Percentiles rank a stretch among this genome's conserved stretches.
Conservation (phyloP, 306 rosid species). For the Calophaca sinica region DNA sequence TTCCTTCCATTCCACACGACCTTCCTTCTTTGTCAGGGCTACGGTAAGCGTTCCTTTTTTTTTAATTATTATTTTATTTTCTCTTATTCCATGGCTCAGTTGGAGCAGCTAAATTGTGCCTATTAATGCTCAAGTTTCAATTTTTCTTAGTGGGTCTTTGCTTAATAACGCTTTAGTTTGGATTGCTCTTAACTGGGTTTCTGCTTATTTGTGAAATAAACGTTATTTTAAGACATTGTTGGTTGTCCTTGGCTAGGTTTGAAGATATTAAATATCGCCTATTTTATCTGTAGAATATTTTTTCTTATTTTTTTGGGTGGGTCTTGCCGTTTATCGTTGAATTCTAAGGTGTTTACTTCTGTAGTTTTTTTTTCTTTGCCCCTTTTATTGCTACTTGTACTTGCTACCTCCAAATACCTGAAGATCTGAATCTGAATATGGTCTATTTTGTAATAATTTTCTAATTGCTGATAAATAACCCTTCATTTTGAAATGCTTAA, state of each 20-base stretch:
- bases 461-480: background rate
- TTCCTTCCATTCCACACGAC: conserved; percentile 52
- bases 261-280: no score
- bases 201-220: background rate
- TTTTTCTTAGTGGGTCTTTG: conserved; percentile 43
- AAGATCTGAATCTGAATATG: no score
- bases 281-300: background rate
- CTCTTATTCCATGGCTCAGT: background rate
- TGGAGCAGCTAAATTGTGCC: background rate
- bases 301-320: background rate
- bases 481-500: conserved; percentile 10
- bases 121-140: conserved; percentile 24
- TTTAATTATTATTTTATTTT: background rate
- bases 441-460: conserved; percentile 2
- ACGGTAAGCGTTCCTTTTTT: conserved; percentile 52
- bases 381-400: no score
- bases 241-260: conserved; percentile 6
- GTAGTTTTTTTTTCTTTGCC: no score
- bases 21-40: conserved; percentile 73
- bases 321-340: conserved; percentile 5
- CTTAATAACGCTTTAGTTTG: conserved; percentile 28
- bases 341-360: background rate
- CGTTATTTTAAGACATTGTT: background rate
- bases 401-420: background rate
- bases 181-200: conserved; percentile 30